Base-by-base conservation (phyloP, 1,139 yeast genomes). In the Pichia sp. region DNA sequence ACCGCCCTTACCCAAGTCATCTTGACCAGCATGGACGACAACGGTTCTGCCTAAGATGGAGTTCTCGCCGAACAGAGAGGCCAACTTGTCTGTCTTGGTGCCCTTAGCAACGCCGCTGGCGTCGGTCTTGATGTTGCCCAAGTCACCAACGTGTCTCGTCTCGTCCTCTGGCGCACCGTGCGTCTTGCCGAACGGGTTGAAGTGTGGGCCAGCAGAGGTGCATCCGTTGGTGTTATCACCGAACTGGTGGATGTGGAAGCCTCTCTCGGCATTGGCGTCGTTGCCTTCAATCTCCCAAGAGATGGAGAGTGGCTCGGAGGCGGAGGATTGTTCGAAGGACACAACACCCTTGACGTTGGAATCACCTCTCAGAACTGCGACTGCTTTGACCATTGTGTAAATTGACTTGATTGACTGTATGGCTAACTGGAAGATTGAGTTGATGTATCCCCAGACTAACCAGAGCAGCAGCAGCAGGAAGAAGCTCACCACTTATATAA, bases 191-290 rank as follows among this genome's bases (percentile, higher is more conserved):
- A 87, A 87, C 63, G 98, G 98, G 82, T 93, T 93, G 84, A 90
- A 92, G 77, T 93, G 99, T 58, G 97, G 97, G 68, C 99, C 99
- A 56, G 99, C 98, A 62, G 97, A 90, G 60, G 97, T 90, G 78
- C 98, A 92, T 61, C 99, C 98, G 72, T 93, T 92, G 76, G 98
- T 90, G 82, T 90, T 90, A 80, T 93, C 99, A 78, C 99, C 99
- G 69, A 92, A 93, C 70, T 89, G 87, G 76, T 93, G 99, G 71
- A 93, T 78, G 80, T 93, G 99, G 96, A 93, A 92, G 51, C 98
- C 99, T 75, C 97, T 87, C 73, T 80, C 76, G 51, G 97, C 90
- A 66, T 89, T 86, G 60, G 97, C 78, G 63, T 84, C 85, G 74
- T 90, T 89, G 70, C 98, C 98, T 54, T 81, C 67, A 68, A 93